Evolutionary conservation across 257 asterid species (phyloP), one percentile per base, ranked within the genome.

Genomic region (Scutellaria barbata): DNA sequence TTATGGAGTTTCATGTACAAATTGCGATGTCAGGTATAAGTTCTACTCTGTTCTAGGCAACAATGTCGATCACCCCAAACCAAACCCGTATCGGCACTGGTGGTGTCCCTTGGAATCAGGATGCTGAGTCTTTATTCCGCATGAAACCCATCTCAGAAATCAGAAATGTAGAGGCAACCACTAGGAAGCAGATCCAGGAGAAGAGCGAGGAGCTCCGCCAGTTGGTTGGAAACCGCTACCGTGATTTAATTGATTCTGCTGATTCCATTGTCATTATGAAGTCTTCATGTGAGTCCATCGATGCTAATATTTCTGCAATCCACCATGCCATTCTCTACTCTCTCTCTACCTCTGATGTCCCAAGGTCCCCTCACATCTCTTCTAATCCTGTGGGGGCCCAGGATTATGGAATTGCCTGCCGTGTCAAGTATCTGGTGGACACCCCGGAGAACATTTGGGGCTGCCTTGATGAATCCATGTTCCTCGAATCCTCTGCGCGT

Each of bases 361-460:
- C 96, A 1, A 86, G 76, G 60, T 78, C 96, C 58, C 84, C 95
- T 10, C 88, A 63, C 37, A 71, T 75, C 70, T 43, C 81, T 42
- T 68, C 69, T 30, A 79, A 84, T 50, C 87, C 93, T 10, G 81
- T 80, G 13, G 82, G 94, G 71, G 81, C 93, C 12, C 83, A 84
- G 5, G 85, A 76, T 71, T 95, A 95, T 71, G 97, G 92, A 63
- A 85, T 95, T 40, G 99, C 98, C 9, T 95, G 97, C 76, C 81
- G 99, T 53, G 99, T 95, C 71, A 95, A 95, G 90, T 95, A 95
- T 82, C 82, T 95, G 22, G 99, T 95, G n/a, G 99, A 95, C 80
- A 92, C 98, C 41, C 99, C 97, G 10, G 99, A 95, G 56, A 92
- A 95, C 75, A 95, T 95, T 3, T 95, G 99, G 99, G 99, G 99